phyloP scores from a whole-genome alignment of 2,329 filamentous ascomycete genomes.

The Venturia asperata region DNA sequence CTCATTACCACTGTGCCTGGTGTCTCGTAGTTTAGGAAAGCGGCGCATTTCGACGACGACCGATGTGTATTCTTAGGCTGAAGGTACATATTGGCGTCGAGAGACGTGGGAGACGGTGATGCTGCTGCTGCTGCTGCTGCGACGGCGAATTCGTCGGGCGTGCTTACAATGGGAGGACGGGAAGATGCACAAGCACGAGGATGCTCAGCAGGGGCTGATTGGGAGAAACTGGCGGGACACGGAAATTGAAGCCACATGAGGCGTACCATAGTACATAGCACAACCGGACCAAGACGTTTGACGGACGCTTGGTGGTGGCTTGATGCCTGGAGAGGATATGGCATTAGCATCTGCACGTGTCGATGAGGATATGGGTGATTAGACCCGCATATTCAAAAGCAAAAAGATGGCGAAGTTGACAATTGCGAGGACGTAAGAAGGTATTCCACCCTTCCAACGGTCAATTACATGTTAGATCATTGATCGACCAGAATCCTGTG shows the following conservation, averaged over 20 bases:
- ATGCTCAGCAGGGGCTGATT: not conserved
- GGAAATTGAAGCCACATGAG: not conserved
- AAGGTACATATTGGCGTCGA: not conserved
- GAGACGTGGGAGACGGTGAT: not conserved
- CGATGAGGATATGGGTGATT: not conserved
- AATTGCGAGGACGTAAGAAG: not conserved
- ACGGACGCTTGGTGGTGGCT: not conserved
- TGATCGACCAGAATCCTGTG: too few species aligned
- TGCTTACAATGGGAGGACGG: not conserved
- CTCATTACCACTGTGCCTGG: not conserved
- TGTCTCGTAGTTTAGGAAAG: not conserved
- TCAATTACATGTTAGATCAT: too few species aligned
- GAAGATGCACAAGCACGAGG: slow-evolving; percentile 3
- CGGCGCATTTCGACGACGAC: not conserved
- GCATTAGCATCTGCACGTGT: not conserved
- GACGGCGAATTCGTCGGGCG: not conserved
- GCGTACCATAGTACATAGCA: not conserved
- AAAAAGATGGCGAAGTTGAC: not conserved
- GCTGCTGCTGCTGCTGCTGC: not conserved
- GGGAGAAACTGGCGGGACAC: not conserved
- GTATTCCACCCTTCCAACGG: too few species aligned
- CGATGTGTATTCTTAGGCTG: not conserved
- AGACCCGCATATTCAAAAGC: not conserved
- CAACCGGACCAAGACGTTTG: not conserved
- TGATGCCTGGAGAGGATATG: not conserved